Evolutionary conservation across 352 stramenopile species (phyloP).

Genomic region (Phytophthora ramorum): DNA sequence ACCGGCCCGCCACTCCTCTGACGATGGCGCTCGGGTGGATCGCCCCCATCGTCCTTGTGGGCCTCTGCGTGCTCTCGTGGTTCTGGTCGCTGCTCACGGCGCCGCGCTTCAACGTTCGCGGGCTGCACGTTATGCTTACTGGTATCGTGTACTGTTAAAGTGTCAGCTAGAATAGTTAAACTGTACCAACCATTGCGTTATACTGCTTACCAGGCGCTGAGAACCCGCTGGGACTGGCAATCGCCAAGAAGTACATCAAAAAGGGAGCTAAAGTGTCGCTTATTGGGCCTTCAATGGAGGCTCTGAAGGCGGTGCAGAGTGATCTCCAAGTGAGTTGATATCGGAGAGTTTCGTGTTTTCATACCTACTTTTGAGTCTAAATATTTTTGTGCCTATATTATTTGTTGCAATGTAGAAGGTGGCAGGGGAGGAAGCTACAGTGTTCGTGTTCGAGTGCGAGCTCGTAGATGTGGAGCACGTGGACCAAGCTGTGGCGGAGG

Average conservation of each 20-base stretch:
- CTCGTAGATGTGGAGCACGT: constrained; percentile 47
- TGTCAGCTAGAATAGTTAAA: not conserved
- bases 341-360: not conserved
- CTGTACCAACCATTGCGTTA: not conserved
- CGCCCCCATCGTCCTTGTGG: constrained; percentile 44
- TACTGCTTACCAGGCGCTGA: constrained; percentile 34
- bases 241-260: constrained; percentile 66
- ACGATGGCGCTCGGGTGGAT: constrained; percentile 46
- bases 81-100: constrained; percentile 53
- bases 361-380: constrained; percentile 5
- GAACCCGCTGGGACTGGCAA: constrained; percentile 55
- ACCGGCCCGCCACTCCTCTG: not conserved
- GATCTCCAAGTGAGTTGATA: constrained; percentile 41
- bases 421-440: constrained; percentile 10
- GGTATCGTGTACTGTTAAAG: constrained; percentile 24
- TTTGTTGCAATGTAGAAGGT: constrained; percentile 16
- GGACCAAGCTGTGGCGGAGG: constrained; percentile 46
- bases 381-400: not conserved
- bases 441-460: constrained; percentile 57
- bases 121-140: constrained; percentile 69
- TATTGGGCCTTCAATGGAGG: constrained; percentile 45
- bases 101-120: constrained; percentile 55
- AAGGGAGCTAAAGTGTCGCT: constrained; percentile 64
- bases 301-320: constrained; percentile 42
- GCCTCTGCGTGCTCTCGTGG: constrained; percentile 49